These are phyloP conservation scores for Vigna unguiculata DNA, from an alignment of 306 rosid species.

Conservation along the genomic window DNA sequence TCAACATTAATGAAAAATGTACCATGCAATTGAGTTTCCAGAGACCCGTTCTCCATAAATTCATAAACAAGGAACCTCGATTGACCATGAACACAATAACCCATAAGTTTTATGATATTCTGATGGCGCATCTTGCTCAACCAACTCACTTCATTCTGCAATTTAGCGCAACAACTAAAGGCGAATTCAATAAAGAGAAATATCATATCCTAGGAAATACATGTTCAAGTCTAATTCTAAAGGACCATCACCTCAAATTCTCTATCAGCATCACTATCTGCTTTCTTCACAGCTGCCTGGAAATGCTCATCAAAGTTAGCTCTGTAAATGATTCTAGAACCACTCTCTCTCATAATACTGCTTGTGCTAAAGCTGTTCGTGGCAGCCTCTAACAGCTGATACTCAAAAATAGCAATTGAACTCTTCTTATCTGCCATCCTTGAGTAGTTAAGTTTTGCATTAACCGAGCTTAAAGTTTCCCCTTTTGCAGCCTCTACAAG, in stretches of 20 bases:
- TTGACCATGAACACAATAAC: constrained; percentile 74
- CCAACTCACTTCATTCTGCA: constrained; percentile 91
- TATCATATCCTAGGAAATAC: constrained; percentile 16
- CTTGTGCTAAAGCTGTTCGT: constrained; percentile 71
- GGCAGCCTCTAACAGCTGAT: constrained; percentile 74
- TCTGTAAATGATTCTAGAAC: constrained; percentile 66
- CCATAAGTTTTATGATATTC: constrained; percentile 80
- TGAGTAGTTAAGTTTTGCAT: constrained; percentile 64
- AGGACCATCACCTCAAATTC: constrained; percentile 69
- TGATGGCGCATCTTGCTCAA: constrained; percentile 83
- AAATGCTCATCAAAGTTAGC: constrained; percentile 77
- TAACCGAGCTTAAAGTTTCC: constrained; percentile 50
- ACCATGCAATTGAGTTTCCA: constrained; percentile 84
- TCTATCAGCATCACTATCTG: constrained; percentile 69
- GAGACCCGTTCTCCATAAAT: constrained; percentile 76
- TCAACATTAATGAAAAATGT: constrained; percentile 34
- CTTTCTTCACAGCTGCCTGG: constrained; percentile 75
- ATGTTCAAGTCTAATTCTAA: constrained; percentile 30
- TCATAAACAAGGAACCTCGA: constrained; percentile 86
- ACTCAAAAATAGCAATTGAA: constrained; percentile 69
- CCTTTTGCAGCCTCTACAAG: constrained; percentile 65
- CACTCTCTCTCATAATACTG: constrained; percentile 66
- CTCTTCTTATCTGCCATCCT: constrained; percentile 71
- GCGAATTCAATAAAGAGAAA: constrained; percentile 38
- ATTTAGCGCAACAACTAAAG: constrained; percentile 42